Evolutionary conservation across 495 filamentous ascomycete species (phyloP).

Genomic region (Usnea hakonensis): DNA sequence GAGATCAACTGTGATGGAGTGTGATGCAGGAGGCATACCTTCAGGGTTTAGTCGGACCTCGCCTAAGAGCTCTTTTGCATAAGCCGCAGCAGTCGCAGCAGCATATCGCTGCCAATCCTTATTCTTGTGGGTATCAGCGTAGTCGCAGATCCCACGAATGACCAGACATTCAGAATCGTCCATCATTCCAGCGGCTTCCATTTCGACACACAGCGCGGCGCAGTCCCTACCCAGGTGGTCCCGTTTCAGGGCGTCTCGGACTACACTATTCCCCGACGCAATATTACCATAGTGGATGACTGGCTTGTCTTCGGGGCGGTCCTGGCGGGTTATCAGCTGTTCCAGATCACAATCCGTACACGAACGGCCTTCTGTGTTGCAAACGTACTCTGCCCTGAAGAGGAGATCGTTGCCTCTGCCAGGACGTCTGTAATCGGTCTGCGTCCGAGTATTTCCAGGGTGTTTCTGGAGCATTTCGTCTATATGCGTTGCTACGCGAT

Average conservation of each 20-base stretch:
- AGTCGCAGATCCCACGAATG: conserved; percentile 38
- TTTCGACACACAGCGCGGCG: conserved; percentile 28
- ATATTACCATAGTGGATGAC: conserved; percentile 28
- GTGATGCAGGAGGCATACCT: too few relatives aligned
- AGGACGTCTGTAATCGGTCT: too few relatives aligned
- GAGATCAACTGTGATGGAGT: too few relatives aligned
- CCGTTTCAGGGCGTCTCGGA: conserved; percentile 28
- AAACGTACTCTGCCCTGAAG: too few relatives aligned
- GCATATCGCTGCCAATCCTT: conserved; percentile 34
- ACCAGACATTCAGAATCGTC: conserved; percentile 30
- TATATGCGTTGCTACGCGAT: too few relatives aligned
- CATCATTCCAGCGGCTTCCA: conserved; percentile 40
- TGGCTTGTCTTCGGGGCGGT: too few relatives aligned
- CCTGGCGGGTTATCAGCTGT: too few relatives aligned
- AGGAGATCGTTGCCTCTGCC: too few relatives aligned
- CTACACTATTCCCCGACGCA: conserved; percentile 30
- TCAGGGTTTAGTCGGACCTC: background rate
- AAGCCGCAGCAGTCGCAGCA: conserved; percentile 32
- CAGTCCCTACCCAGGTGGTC: conserved; percentile 24
- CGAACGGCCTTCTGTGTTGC: too few relatives aligned
- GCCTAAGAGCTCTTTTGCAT: conserved; percentile 25
- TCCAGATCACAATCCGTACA: too few relatives aligned
- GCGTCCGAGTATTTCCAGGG: too few relatives aligned
- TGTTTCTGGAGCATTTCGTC: too few relatives aligned
- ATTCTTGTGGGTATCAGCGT: conserved; percentile 35